A percentile compares a stretch with the other conserved stretches of the same genome.
Conservation (phyloP, 202 grass and related monocot genomes). For the Schoenoplectus triqueter region DNA sequence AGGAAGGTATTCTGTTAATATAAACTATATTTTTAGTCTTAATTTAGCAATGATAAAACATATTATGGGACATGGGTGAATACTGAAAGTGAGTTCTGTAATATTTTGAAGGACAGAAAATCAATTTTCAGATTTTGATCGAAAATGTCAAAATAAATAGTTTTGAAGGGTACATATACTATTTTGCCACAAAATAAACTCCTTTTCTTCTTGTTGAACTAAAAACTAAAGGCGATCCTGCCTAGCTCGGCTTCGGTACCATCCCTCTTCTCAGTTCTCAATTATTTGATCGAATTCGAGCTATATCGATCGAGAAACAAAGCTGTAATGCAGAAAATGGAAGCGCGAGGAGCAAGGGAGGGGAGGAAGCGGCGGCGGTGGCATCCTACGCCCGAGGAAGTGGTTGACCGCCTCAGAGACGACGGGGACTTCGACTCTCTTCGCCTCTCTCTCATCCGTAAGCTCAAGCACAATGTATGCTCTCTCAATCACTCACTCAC, state of each 20-base stretch:
- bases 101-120: no score
- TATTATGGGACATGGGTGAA: no score
- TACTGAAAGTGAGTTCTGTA: no score
- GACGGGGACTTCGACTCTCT: slow-evolving; percentile 93
- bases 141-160: no score
- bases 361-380: slow-evolving; percentile 15
- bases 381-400: slow-evolving; percentile 59
- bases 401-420: slow-evolving; percentile 73
- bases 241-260: neutral
- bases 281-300: neutral
- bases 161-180: no score
- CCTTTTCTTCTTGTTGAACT: no score
- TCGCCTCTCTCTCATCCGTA: slow-evolving; percentile 75
- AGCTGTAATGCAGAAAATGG: slow-evolving; percentile 4
- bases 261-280: neutral
- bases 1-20: no score
- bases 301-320: neutral
- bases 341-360: neutral
- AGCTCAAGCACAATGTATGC: slow-evolving; percentile 84
- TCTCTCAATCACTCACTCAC: neutral
- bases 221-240: no score
- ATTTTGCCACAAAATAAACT: no score
- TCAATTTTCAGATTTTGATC: no score
- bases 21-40: no score
- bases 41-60: no score